Conservation (phyloP, 208 protist genomes). For the Plasmodiophora brassicae region DNA sequence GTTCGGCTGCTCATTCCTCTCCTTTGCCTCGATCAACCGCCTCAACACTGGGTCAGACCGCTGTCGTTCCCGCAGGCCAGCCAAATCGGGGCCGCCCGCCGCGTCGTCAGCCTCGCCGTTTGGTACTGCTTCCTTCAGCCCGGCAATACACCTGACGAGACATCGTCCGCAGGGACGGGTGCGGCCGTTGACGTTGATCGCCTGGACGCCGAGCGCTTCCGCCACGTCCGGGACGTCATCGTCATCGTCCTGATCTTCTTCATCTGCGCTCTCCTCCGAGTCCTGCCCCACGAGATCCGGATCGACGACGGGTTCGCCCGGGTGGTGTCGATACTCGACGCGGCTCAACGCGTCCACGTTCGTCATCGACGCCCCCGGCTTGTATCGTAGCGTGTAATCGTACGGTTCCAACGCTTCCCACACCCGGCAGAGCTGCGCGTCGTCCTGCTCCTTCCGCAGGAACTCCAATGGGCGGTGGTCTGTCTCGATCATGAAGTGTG, state of each 20-base stretch:
- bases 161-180: too few relatives aligned
- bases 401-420: neutral
- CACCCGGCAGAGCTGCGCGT: neutral
- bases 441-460: constrained; percentile 1
- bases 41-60: too few relatives aligned
- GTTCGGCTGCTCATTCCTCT: too few relatives aligned
- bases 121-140: neutral
- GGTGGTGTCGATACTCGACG: neutral
- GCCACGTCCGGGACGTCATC: neutral
- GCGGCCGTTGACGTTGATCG: too few relatives aligned
- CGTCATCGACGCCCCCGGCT: neutral
- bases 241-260: neutral
- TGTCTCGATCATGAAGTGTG: neutral
- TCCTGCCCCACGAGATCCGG: neutral
- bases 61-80: too few relatives aligned
- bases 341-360: constrained; percentile 9
- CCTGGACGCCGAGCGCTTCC: too few relatives aligned
- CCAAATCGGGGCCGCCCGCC: too few relatives aligned
- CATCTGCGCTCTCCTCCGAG: neutral
- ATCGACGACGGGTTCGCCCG: neutral
- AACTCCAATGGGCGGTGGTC: neutral
- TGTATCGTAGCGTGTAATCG: neutral
- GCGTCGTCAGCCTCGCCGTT: neutral
- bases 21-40: too few relatives aligned
- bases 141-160: neutral